Percentiles rank a stretch among this genome's conserved stretches.
Conservation (phyloP, 108 stramenopile genomes). For the Phaeodactylum tricornutum region DNA sequence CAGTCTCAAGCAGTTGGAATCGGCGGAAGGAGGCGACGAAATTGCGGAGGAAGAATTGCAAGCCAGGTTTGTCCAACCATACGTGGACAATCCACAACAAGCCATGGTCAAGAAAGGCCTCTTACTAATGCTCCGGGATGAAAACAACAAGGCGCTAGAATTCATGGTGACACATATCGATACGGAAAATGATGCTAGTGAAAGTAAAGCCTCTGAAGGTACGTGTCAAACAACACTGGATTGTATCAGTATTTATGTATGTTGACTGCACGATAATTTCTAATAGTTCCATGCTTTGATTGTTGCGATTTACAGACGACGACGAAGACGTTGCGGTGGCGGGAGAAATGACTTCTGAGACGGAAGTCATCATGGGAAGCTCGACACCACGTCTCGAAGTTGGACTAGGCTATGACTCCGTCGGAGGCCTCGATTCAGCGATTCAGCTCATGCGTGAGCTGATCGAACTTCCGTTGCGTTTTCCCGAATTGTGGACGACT, state of each 20-base stretch:
- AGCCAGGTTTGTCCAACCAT: conserved; percentile 62
- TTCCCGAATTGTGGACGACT: conserved; percentile 92
- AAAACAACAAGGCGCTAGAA: conserved; percentile 46
- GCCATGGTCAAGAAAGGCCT: conserved; percentile 51
- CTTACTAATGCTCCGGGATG: conserved; percentile 47
- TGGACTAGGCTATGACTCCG: conserved; percentile 91
- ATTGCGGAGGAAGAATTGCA: conserved; percentile 59
- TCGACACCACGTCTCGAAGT: conserved; percentile 51
- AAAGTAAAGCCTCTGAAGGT: conserved; percentile 16
- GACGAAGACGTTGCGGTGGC: conserved; percentile 37
- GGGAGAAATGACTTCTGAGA: conserved; percentile 40
- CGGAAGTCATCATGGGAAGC: conserved; percentile 48
- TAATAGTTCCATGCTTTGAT: background rate
- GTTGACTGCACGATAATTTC: background rate
- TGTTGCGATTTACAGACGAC: conserved; percentile 1
- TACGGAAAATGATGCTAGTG: conserved; percentile 27
- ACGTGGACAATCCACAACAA: conserved; percentile 32
- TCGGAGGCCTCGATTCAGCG: conserved; percentile 90
- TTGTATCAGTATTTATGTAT: background rate
- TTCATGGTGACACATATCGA: conserved; percentile 62
- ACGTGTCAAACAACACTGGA: background rate
- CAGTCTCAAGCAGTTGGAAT: conserved; percentile 35
- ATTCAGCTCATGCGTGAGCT: conserved; percentile 87
- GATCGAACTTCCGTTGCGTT: conserved; percentile 90
- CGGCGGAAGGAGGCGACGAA: conserved; percentile 58